Percentiles rank a stretch among this genome's conserved stretches.
These are phyloP conservation scores for Hemileia vastatrix DNA, from an alignment of 1,284 basidiomycete species.

Conservation along the genomic window DNA sequence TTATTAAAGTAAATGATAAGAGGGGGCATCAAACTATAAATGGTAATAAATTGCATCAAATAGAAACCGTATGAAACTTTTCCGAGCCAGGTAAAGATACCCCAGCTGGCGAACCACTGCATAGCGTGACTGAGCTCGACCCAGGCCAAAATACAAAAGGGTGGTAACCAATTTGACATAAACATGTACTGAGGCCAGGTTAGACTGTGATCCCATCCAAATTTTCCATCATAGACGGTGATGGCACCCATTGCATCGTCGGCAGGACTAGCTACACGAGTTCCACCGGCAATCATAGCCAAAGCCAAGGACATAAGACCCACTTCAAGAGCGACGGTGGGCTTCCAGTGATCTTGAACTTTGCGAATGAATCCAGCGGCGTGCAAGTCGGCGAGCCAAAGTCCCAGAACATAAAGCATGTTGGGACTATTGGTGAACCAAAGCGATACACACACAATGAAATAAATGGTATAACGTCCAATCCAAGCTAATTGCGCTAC, in stretches of 20 bases:
- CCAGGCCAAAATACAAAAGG: slow-evolving; percentile 39
- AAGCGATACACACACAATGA: slow-evolving; percentile 34
- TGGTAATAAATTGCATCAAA: slow-evolving; percentile 47
- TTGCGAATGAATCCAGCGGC: slow-evolving; percentile 45
- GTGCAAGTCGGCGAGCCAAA: slow-evolving; percentile 44
- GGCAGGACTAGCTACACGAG: slow-evolving; percentile 38
- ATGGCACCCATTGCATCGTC: slow-evolving; percentile 38
- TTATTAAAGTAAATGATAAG: slow-evolving; percentile 43
- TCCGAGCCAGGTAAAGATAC: slow-evolving; percentile 45
- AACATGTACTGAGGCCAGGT: slow-evolving; percentile 45
- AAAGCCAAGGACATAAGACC: slow-evolving; percentile 41
- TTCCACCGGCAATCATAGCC: slow-evolving; percentile 41
- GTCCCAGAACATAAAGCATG: slow-evolving; percentile 43
- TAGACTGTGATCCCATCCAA: slow-evolving; percentile 38
- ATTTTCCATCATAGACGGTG: slow-evolving; percentile 43
- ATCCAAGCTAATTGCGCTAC: slow-evolving; percentile 41
- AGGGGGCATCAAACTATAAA: slow-evolving; percentile 46
- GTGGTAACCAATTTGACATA: slow-evolving; percentile 39
- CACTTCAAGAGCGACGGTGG: slow-evolving; percentile 41
- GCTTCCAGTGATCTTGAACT: slow-evolving; percentile 45
- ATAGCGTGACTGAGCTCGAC: slow-evolving; percentile 46
- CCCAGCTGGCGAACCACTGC: slow-evolving; percentile 46
- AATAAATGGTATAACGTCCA: slow-evolving; percentile 43
- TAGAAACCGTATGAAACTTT: slow-evolving; percentile 47
- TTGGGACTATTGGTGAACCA: slow-evolving; percentile 43